A percentile compares a stretch with the other conserved stretches of the same genome.
These are phyloP conservation scores for Trichosporon sp. DNA, from an alignment of 1,284 basidiomycete genomes.

Conservation along the genomic window DNA sequence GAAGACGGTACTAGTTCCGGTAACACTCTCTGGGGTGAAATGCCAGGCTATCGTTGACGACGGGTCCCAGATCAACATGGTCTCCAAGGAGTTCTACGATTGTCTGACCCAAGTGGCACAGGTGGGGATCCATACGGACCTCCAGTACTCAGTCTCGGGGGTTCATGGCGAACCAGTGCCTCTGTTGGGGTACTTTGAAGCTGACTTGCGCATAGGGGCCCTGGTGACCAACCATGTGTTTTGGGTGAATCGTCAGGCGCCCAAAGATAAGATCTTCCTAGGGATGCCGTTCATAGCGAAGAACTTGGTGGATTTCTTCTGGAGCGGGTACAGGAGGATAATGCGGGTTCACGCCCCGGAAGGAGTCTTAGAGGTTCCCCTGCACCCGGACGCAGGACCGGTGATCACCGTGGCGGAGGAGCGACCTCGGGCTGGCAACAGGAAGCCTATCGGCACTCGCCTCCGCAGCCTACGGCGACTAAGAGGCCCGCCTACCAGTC, in stretches of 20 bases:
- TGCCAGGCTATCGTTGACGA: constrained; percentile 5
- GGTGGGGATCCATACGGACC: neutral
- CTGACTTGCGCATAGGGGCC: neutral
- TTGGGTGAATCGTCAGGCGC: constrained; percentile 1
- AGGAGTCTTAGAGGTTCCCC: neutral
- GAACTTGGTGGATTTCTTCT: constrained; percentile 4
- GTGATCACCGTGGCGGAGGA: neutral
- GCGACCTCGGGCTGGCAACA: neutral
- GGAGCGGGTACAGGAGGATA: constrained; percentile 5
- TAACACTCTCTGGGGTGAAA: neutral
- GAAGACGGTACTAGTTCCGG: neutral
- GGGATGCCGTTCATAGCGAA: constrained; percentile 10
- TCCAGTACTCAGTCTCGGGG: neutral
- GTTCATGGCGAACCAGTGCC: neutral
- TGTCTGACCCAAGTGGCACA: neutral
- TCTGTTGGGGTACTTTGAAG: neutral
- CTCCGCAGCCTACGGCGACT: neutral
- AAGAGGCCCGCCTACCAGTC: neutral
- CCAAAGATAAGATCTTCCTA: constrained; percentile 5
- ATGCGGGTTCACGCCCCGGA: neutral
- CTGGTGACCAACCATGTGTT: constrained; percentile 5
- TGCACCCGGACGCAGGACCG: constrained; percentile 5
- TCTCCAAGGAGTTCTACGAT: neutral
- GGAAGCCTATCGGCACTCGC: neutral
- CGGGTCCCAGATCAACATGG: constrained; percentile 5